Evolutionary conservation across 805 yeast genomes (phyloP), one percentile per base, ranked within the genome.

Genomic region (Alloascoidea africana): DNA sequence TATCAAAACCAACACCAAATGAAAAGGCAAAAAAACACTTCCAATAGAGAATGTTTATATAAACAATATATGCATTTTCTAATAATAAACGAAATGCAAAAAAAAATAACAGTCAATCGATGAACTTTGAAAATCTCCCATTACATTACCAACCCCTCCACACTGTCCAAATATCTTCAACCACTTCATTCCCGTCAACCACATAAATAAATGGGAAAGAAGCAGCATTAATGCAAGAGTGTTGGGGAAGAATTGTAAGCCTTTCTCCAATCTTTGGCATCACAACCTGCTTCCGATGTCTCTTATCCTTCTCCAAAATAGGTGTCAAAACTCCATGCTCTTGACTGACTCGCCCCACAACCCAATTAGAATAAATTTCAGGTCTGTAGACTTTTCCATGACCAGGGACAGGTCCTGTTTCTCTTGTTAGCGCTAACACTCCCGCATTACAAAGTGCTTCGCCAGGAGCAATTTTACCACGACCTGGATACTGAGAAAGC

Each of bases 281-380:
- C 18, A n/a, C 15, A 33, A 30, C 36, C 16, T 41, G 39, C 27
- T 44, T 40, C 11, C 52, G 46, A 14, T 46, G 36, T 11, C 49
- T 44, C 2, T 48, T 33, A 3, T 38, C 38, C 3, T 36, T 36
- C 2, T 53, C 56, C 4, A 51, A 52, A 13, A 52, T 44, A 2
- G 82, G 76, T n/a, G 58, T 61, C 36, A 81, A 54, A 32, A 82
- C 74, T 6, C 91, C 93, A 50, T 82, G 93, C 48, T 82, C 93
- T 52, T 82, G 91, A 39, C 82, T 72, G 35, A 82, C 54, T 45
- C 86, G 63, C 27, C 73, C 80, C 8, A 82, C 72, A 35, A 55
- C 53, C 87, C 87, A 81, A 34, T 65, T 58, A 4, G 65, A 69
- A 46, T 60, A 70, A 1, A 60, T 59, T 11, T 55, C 45, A 1